These are phyloP conservation scores for Lactifluus echinatus DNA, from an alignment of 768 basidiomycete species.

Conservation along the genomic window DNA sequence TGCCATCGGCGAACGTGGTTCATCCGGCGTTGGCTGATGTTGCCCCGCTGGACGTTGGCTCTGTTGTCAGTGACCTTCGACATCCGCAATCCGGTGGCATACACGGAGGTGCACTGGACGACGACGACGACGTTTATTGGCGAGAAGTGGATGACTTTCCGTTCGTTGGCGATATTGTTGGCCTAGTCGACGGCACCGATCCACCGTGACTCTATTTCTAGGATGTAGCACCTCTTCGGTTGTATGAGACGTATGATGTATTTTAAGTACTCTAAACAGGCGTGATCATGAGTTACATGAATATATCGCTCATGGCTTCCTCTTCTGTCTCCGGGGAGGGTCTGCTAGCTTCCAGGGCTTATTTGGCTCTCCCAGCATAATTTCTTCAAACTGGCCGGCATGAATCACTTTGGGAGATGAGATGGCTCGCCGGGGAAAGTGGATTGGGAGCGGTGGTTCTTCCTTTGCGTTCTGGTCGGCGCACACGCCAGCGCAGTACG, in stretches of 20 bases:
- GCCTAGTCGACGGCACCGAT: background rate
- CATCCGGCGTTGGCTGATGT: conserved; percentile 12
- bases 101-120: conserved; percentile 1
- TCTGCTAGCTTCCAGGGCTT: background rate
- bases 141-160: conserved; percentile 15
- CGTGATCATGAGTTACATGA: background rate
- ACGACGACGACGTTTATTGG: conserved; percentile 20
- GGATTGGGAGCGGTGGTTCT: conserved; percentile 1
- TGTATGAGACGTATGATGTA: background rate
- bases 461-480: background rate
- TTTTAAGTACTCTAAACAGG: background rate
- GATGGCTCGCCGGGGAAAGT: background rate
- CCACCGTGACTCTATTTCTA: background rate
- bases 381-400: background rate
- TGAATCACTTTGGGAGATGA: conserved; percentile 1
- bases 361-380: background rate
- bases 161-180: background rate
- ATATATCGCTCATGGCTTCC: background rate
- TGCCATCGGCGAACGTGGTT: background rate
- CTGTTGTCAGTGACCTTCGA: conserved; percentile 9
- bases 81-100: background rate
- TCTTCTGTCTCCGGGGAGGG: background rate
- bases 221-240: background rate
- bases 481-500: background rate
- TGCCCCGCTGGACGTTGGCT: conserved; percentile 14